Evolutionary conservation across 306 rosid genomes (phyloP).

Genomic region (Styphnolobium japonicum): DNA sequence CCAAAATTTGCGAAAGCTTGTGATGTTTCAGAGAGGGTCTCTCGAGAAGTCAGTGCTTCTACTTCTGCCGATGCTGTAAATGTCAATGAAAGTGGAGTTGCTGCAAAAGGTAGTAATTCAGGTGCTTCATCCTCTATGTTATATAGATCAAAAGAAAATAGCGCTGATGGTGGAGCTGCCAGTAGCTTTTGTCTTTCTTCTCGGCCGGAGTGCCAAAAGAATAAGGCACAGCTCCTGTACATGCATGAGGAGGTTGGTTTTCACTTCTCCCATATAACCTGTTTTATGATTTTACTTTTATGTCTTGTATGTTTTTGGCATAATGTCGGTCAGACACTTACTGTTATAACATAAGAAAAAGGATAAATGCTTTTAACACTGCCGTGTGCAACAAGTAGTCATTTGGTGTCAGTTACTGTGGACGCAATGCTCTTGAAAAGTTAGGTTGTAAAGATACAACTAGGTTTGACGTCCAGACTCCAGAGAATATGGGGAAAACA

Average conservation of each 20-base stretch:
- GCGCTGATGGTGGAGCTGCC: conserved; percentile 46
- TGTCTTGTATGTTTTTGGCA: conserved; percentile 12
- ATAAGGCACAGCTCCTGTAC: conserved; percentile 68
- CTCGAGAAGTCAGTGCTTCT: conserved; percentile 38
- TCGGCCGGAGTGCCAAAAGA: conserved; percentile 69
- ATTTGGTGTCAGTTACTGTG: conserved; percentile 26
- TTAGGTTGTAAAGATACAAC: neutral
- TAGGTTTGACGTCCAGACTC: neutral
- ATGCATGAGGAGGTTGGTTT: conserved; percentile 93
- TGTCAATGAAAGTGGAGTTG: conserved; percentile 37
- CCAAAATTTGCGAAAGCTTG: conserved; percentile 8
- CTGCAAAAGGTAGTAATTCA: conserved; percentile 34
- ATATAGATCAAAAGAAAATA: conserved; percentile 45
- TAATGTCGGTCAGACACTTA: conserved; percentile 17
- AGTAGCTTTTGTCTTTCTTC: conserved; percentile 48
- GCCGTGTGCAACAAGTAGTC: neutral
- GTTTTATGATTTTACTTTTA: neutral
- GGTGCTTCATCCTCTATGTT: conserved; percentile 52
- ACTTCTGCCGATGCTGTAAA: conserved; percentile 24
- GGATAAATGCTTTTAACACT: neutral
- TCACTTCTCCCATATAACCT: neutral
- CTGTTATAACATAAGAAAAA: neutral
- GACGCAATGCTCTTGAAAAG: neutral
- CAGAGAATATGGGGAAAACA: neutral
- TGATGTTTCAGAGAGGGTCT: conserved; percentile 45